A percentile compares a stretch with the other conserved stretches of the same genome.
phyloP scores from a whole-genome alignment of 768 basidiomycete species.

The Asterophora lycoperdoides region DNA sequence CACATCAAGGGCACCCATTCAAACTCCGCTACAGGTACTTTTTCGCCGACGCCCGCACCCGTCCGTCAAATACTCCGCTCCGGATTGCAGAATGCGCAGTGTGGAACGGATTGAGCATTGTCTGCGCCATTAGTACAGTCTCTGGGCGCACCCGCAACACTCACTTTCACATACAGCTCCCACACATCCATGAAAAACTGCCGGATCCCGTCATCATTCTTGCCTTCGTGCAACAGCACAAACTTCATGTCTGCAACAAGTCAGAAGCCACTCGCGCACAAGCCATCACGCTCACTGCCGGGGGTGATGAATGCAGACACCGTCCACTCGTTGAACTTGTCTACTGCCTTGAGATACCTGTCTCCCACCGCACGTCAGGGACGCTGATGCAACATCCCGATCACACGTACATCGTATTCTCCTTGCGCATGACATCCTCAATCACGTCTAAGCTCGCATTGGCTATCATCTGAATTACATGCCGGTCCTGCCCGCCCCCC shows the following conservation, averaged over 20 bases:
- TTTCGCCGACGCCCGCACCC: slow-evolving; percentile 83
- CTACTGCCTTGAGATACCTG: slow-evolving; percentile 94
- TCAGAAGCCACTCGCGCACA: slow-evolving; percentile 12
- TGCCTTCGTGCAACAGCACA: slow-evolving; percentile 87
- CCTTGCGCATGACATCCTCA: slow-evolving; percentile 87
- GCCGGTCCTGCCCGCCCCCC: slow-evolving; percentile 81
- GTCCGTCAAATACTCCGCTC: slow-evolving; percentile 75
- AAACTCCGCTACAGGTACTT: slow-evolving; percentile 55
- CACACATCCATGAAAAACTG: slow-evolving; percentile 92
- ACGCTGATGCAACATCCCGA: slow-evolving; percentile 7
- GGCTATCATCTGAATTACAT: slow-evolving; percentile 99
- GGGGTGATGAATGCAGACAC: slow-evolving; percentile 95
- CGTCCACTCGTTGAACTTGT: slow-evolving; percentile 99
- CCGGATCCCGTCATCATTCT: slow-evolving; percentile 96
- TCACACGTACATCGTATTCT: slow-evolving; percentile 66
- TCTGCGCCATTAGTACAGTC: slow-evolving; percentile 40
- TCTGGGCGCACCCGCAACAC: slow-evolving; percentile 12
- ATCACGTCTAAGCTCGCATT: slow-evolving; percentile 94
- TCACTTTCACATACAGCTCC: slow-evolving; percentile 96
- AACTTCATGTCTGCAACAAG: slow-evolving; percentile 82
- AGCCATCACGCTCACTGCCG: slow-evolving; percentile 63
- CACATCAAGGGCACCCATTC: slow-evolving; percentile 19
- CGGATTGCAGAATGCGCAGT: slow-evolving; percentile 82
- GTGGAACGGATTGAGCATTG: slow-evolving; percentile 93
- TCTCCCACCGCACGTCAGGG: slow-evolving; percentile 14